Percentiles rank a stretch among this genome's conserved stretches.
phyloP scores from a whole-genome alignment of 2,329 filamentous ascomycete species.

The Penicillium sp. region DNA sequence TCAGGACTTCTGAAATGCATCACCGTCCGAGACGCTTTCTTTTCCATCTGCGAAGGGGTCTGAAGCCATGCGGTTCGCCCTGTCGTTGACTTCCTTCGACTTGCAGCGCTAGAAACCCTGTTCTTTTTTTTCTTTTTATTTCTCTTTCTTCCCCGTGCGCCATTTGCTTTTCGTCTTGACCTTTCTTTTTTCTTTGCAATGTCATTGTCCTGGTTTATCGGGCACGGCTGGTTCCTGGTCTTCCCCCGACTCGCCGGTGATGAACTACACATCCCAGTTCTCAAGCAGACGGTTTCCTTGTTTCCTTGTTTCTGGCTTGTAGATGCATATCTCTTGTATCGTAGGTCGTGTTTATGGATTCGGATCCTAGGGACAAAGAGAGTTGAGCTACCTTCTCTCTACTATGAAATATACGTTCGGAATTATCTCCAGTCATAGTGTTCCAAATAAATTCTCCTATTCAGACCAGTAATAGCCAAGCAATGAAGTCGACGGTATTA shows the following conservation, averaged over 20 bases:
- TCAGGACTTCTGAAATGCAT: conserved; percentile 28
- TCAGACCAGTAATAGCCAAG: no score
- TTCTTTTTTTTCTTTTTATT: conserved; percentile 25
- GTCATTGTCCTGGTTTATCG: conserved; percentile 23
- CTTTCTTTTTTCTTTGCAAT: conserved; percentile 12
- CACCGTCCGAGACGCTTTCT: conserved; percentile 28
- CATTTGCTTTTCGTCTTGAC: conserved; percentile 9
- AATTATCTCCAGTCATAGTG: neutral
- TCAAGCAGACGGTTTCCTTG: conserved; percentile 12
- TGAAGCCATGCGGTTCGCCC: neutral
- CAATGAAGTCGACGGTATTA: no score
- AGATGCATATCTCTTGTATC: neutral
- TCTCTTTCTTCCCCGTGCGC: conserved; percentile 14
- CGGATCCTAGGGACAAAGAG: neutral
- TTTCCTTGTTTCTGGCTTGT: neutral
- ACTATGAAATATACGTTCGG: neutral
- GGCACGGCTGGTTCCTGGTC: conserved; percentile 15
- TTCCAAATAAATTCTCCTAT: no score
- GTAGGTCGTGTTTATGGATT: neutral
- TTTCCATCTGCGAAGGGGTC: conserved; percentile 5
- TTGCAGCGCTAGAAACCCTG: conserved; percentile 35
- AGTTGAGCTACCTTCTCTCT: neutral
- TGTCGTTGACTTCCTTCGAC: conserved; percentile 22
- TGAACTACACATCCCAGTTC: conserved; percentile 20
- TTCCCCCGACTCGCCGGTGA: conserved; percentile 7